These are phyloP conservation scores for Blumeria hordei DNA, from an alignment of 2,329 filamentous ascomycete species.

Conservation along the genomic window DNA sequence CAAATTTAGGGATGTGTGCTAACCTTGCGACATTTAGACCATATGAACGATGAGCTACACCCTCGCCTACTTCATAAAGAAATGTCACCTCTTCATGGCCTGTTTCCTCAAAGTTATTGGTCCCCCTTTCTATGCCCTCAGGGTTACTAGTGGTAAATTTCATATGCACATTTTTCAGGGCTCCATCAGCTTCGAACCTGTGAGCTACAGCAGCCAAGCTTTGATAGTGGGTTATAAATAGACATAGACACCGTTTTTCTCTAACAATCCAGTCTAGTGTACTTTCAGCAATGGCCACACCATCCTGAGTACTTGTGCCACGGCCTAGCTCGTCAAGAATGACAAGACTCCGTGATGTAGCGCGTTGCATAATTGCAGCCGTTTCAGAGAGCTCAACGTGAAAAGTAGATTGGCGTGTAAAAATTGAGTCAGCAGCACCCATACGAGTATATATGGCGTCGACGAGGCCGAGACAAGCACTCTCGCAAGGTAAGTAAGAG, in stretches of 20 bases:
- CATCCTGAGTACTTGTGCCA: conserved; percentile 86
- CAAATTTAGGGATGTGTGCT: conserved; percentile 51
- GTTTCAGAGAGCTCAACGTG: conserved; percentile 96
- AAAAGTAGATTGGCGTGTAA: conserved; percentile 84
- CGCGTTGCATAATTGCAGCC: conserved; percentile 68
- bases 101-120: conserved; percentile 9
- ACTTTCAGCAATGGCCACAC: conserved; percentile 81
- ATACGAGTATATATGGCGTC: conserved; percentile 91
- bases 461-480: conserved; percentile 38
- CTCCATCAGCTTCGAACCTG: conserved; percentile 33
- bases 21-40: conserved; percentile 80
- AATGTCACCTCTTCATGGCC: conserved; percentile 70
- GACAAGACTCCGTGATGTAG: conserved; percentile 62
- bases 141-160: not conserved
- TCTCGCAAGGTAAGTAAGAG: conserved; percentile 49
- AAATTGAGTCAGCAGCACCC: conserved; percentile 86
- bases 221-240: conserved; percentile 98
- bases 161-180: conserved; percentile 82
- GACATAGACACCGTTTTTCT: conserved; percentile 49
- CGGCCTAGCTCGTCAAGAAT: conserved; percentile 88
- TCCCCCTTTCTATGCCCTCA: not conserved
- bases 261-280: conserved; percentile 68
- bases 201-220: conserved; percentile 47
- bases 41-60: conserved; percentile 82
- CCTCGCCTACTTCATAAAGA: conserved; percentile 74